Percentiles rank a stretch among this genome's conserved stretches.
Conservation (phyloP, 805 yeast genomes). For the Metschnikowia lunata region DNA sequence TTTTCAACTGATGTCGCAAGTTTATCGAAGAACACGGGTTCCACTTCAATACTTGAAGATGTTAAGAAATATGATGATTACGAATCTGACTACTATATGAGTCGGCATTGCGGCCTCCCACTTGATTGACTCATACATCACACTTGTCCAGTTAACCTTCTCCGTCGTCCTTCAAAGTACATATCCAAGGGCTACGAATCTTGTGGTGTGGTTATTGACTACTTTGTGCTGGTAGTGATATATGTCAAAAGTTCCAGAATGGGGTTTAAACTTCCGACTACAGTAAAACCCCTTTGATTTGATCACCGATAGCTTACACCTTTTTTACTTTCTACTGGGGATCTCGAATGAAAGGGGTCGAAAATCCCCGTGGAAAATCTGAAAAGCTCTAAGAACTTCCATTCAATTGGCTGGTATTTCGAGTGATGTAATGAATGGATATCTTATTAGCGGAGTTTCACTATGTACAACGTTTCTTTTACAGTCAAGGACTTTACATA, state of each 20-base stretch:
- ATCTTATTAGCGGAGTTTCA: too few relatives aligned
- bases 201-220: constrained; percentile 99
- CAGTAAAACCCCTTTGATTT: too few relatives aligned
- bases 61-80: constrained; percentile 68
- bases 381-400: too few relatives aligned
- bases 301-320: too few relatives aligned
- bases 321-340: too few relatives aligned
- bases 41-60: constrained; percentile 95
- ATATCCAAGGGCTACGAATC: constrained; percentile 96
- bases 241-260: constrained; percentile 95
- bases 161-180: constrained; percentile 97
- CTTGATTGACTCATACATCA: constrained; percentile 92
- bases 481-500: too few relatives aligned
- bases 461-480: too few relatives aligned
- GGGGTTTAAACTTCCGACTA: constrained; percentile 39
- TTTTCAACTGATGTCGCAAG: constrained; percentile 92
- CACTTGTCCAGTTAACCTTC: constrained; percentile 95
- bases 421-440: too few relatives aligned
- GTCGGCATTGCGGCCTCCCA: constrained; percentile 93
- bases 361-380: too few relatives aligned
- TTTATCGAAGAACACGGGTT: constrained; percentile 83
- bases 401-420: too few relatives aligned
- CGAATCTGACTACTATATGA: constrained; percentile 89
- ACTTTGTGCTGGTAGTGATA: constrained; percentile 94
- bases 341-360: too few relatives aligned